Conservation (phyloP, 495 filamentous ascomycete species). For the Diplogelasinospora grovesii region DNA sequence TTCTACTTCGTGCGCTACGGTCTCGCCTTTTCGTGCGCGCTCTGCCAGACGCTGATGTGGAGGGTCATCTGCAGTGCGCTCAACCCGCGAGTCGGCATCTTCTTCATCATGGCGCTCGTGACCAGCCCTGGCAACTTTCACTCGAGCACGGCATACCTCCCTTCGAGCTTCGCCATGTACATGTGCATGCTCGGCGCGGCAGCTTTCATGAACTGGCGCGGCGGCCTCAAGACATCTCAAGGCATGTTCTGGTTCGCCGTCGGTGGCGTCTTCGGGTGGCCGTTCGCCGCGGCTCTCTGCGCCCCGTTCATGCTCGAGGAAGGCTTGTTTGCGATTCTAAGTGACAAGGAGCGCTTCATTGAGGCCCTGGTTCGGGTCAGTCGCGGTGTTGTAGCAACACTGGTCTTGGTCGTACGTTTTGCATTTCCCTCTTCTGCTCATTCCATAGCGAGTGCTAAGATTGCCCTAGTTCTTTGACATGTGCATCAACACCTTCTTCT, state of each 20-base stretch:
- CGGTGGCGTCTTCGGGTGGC: slow-evolving; percentile 91
- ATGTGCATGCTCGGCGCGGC: slow-evolving; percentile 78
- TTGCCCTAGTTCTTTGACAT: slow-evolving; percentile 43
- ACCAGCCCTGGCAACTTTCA: slow-evolving; percentile 91
- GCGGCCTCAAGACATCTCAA: slow-evolving; percentile 65
- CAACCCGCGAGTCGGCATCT: slow-evolving; percentile 70
- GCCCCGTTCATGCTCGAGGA: slow-evolving; percentile 82
- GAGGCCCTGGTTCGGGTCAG: slow-evolving; percentile 51
- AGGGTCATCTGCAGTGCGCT: slow-evolving; percentile 64
- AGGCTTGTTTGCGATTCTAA: slow-evolving; percentile 52
- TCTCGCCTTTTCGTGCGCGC: slow-evolving; percentile 68
- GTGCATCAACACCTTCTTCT: slow-evolving; percentile 71
- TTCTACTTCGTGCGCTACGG: slow-evolving; percentile 80
- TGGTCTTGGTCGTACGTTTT: slow-evolving; percentile 62
- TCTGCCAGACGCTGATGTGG: slow-evolving; percentile 76
- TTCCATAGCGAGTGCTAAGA: slow-evolving; percentile 14
- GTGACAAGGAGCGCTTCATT: slow-evolving; percentile 48
- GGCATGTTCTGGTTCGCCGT: slow-evolving; percentile 90
- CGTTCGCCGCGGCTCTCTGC: slow-evolving; percentile 77
- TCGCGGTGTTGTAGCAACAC: slow-evolving; percentile 59
- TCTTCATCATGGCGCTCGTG: slow-evolving; percentile 70
- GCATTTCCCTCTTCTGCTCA: slow-evolving; percentile 16
- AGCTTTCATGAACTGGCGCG: slow-evolving; percentile 79
- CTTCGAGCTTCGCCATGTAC: slow-evolving; percentile 97
- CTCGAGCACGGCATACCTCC: slow-evolving; percentile 77